Evolutionary conservation across 2,329 filamentous ascomycete species (phyloP).

Genomic region (Drechslerella coelobrocha): DNA sequence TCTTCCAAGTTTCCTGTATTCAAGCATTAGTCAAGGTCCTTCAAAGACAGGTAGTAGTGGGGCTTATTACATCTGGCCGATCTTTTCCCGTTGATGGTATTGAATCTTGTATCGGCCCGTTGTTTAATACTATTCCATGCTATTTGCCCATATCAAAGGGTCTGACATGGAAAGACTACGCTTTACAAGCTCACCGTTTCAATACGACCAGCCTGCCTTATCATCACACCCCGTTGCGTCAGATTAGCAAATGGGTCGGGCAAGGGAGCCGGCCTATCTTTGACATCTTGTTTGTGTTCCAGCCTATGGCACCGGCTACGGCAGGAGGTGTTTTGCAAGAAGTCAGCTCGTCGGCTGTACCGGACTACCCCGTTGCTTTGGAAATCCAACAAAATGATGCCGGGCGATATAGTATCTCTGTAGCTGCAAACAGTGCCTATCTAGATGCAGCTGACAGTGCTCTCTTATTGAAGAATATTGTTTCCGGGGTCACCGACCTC

Average conservation of each 20-base stretch:
- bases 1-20: conserved; percentile 78
- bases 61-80: conserved; percentile 80
- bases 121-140: conserved; percentile 90
- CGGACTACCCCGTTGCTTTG: conserved; percentile 79
- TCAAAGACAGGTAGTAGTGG: conserved; percentile 65
- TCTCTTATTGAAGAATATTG: conserved; percentile 60
- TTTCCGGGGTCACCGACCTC: conserved; percentile 55
- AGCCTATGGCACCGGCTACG: conserved; percentile 58
- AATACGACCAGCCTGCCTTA: conserved; percentile 72
- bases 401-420: conserved; percentile 61
- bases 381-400: conserved; percentile 69
- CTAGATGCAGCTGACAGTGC: conserved; percentile 57
- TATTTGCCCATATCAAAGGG: conserved; percentile 60
- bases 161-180: conserved; percentile 68
- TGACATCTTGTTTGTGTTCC: conserved; percentile 82
- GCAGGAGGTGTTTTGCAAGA: conserved; percentile 24
- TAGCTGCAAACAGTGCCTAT: conserved; percentile 53
- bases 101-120: conserved; percentile 75
- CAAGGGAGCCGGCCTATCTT: conserved; percentile 68
- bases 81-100: conserved; percentile 71
- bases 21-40: conserved; percentile 66
- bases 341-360: conserved; percentile 55
- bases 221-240: conserved; percentile 78
- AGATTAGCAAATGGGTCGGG: conserved; percentile 78
- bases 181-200: conserved; percentile 72